Conservation (phyloP, 352 stramenopile species). For the Peronosclerospora sorghi region DNA sequence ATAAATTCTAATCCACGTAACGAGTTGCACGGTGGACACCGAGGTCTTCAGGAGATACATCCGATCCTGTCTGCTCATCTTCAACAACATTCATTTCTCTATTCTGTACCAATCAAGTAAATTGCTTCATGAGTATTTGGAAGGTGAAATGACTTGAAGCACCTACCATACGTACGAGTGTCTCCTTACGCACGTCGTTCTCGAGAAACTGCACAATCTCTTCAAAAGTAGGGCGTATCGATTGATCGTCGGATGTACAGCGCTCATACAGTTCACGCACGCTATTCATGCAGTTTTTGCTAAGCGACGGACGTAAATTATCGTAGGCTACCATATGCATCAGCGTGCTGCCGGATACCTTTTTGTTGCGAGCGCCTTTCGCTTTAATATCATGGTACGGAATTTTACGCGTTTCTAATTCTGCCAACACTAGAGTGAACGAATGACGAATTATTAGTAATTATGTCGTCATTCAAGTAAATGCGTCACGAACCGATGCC, state of each 20-base stretch:
- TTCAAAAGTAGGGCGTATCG: conserved; percentile 65
- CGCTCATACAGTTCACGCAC: conserved; percentile 71
- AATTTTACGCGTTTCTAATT: conserved; percentile 80
- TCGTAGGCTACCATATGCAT: conserved; percentile 88
- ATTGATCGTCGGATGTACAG: conserved; percentile 72
- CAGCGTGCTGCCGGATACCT: conserved; percentile 72
- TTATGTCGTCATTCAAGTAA: neutral
- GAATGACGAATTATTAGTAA: neutral
- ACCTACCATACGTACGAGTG: conserved; percentile 66
- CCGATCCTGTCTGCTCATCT: conserved; percentile 16
- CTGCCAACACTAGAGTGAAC: conserved; percentile 50
- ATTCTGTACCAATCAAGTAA: conserved; percentile 18
- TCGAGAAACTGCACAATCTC: conserved; percentile 81
- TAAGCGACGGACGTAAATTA: conserved; percentile 74
- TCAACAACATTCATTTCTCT: conserved; percentile 32
- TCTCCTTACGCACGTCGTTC: conserved; percentile 79
- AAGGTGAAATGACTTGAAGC: neutral
- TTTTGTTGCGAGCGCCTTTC: conserved; percentile 72
- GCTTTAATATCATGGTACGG: conserved; percentile 85
- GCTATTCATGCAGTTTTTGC: conserved; percentile 74
- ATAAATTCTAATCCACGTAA: conserved; percentile 61
- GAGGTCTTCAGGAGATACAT: conserved; percentile 71
- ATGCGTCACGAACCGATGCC: conserved; percentile 47
- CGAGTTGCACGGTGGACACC: conserved; percentile 73
- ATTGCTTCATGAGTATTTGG: conserved; percentile 10